Conservation (phyloP, 2,329 filamentous ascomycete genomes). For the Cercospora sp. region DNA sequence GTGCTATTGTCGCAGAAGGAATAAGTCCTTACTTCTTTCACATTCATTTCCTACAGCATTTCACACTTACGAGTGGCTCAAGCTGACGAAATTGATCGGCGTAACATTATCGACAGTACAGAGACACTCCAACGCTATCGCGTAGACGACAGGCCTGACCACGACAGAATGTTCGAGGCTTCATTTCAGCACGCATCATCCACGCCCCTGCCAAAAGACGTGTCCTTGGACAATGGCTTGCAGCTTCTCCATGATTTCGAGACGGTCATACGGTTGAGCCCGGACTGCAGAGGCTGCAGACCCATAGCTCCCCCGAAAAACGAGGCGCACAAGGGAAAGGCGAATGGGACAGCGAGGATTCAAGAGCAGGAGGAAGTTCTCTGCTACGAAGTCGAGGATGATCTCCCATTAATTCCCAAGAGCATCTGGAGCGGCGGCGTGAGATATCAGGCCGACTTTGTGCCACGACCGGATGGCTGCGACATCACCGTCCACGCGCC, state of each 20-base stretch:
- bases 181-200: slow-evolving; percentile 36
- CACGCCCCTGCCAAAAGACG: slow-evolving; percentile 31
- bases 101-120: background rate
- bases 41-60: background rate
- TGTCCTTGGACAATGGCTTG: slow-evolving; percentile 31
- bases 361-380: slow-evolving; percentile 18
- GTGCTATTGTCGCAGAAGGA: background rate
- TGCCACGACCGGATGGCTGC: slow-evolving; percentile 35
- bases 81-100: background rate
- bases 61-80: background rate
- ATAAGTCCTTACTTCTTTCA: background rate
- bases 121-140: background rate
- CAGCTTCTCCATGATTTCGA: slow-evolving; percentile 39
- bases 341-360: too few species aligned
- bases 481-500: slow-evolving; percentile 40
- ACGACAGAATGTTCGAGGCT: slow-evolving; percentile 36
- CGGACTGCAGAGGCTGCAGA: slow-evolving; percentile 36
- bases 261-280: slow-evolving; percentile 35
- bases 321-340: slow-evolving; percentile 15
- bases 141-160: background rate
- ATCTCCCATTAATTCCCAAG: slow-evolving; percentile 40
- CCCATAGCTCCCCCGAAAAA: slow-evolving; percentile 25
- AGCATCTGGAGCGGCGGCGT: slow-evolving; percentile 38
- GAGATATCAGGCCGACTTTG: slow-evolving; percentile 36
- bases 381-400: slow-evolving; percentile 40